A percentile compares a stretch with the other conserved stretches of the same genome.
Evolutionary conservation across 129 eudicot species (phyloP).

Genomic region (Apium graveolens): DNA sequence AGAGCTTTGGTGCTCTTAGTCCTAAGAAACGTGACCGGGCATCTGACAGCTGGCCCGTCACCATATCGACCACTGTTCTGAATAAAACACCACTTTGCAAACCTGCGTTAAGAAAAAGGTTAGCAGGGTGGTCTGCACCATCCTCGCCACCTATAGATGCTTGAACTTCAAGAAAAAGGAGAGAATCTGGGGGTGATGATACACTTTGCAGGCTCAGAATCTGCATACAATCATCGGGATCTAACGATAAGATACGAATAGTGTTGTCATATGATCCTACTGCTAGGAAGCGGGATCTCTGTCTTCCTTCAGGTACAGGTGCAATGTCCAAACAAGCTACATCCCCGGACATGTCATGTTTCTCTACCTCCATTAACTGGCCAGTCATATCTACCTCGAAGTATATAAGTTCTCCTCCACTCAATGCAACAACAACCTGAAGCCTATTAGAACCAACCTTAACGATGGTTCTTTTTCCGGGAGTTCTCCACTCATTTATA

Average conservation of each 20-base stretch:
- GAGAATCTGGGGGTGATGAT: slow-evolving; percentile 93
- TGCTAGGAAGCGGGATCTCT: slow-evolving; percentile 91
- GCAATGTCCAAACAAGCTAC: slow-evolving; percentile 99
- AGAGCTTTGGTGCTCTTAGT: slow-evolving; percentile 87
- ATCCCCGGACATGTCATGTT: slow-evolving; percentile 97
- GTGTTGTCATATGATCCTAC: slow-evolving; percentile 96
- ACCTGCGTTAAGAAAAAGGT: slow-evolving; percentile 85
- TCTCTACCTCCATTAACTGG: slow-evolving; percentile 90
- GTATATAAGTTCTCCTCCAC: slow-evolving; percentile 96
- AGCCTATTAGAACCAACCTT: slow-evolving; percentile 95
- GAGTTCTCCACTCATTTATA: slow-evolving; percentile 97
- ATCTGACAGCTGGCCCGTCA: slow-evolving; percentile 95
- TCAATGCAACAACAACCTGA: slow-evolving; percentile 91
- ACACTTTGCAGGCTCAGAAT: slow-evolving; percentile 87
- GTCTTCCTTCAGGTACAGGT: slow-evolving; percentile 99
- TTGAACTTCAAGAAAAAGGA: slow-evolving; percentile 93
- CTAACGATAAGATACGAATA: slow-evolving; percentile 79
- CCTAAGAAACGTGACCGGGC: slow-evolving; percentile 95
- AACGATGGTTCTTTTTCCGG: slow-evolving; percentile 92
- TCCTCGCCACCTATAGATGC: slow-evolving; percentile 98
- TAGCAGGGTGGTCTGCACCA: slow-evolving; percentile 99
- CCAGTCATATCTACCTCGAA: slow-evolving; percentile 97
- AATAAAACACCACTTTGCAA: slow-evolving; percentile 89
- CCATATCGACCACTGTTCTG: slow-evolving; percentile 97
- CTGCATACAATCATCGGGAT: slow-evolving; percentile 98